phyloP scores from a whole-genome alignment of 2,329 filamentous ascomycete genomes.

The Nemania sp. region DNA sequence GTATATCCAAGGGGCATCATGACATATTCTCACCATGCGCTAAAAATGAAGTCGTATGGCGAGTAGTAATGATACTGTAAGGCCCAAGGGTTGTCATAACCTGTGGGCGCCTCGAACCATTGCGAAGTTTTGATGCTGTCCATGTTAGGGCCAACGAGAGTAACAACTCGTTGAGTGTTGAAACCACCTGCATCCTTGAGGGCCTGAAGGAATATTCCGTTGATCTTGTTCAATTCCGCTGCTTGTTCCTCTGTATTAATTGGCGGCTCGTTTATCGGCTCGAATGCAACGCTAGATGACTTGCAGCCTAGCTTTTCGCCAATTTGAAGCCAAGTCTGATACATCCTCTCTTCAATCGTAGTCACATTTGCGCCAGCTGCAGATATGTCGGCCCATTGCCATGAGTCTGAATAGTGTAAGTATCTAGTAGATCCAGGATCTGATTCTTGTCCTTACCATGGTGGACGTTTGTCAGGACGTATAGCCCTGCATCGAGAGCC shows the following conservation, averaged over 20 bases:
- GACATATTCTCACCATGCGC: constrained; percentile 53
- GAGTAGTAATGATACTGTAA: constrained; percentile 73
- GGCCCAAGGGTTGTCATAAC: constrained; percentile 67
- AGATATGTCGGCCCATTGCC: constrained; percentile 68
- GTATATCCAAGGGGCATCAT: neutral
- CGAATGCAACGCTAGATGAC: constrained; percentile 65
- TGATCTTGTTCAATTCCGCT: constrained; percentile 65
- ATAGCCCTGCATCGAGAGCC: constrained; percentile 63
- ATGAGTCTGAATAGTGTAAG: constrained; percentile 58
- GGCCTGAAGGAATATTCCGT: constrained; percentile 66
- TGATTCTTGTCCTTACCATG: constrained; percentile 53
- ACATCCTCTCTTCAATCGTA: constrained; percentile 67
- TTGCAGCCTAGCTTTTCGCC: constrained; percentile 66
- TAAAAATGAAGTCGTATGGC: constrained; percentile 63
- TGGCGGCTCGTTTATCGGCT: constrained; percentile 70
- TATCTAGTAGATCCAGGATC: neutral
- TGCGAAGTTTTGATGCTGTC: constrained; percentile 65
- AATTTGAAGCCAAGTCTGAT: constrained; percentile 69
- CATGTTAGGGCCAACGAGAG: constrained; percentile 63
- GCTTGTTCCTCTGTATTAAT: constrained; percentile 64
- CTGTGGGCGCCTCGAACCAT: constrained; percentile 63
- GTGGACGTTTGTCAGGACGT: constrained; percentile 68
- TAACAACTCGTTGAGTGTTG: constrained; percentile 67
- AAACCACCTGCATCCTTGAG: constrained; percentile 66
- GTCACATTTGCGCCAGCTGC: constrained; percentile 59